phyloP scores from a whole-genome alignment of 2,329 filamentous ascomycete genomes.

The Penicillium sp. region DNA sequence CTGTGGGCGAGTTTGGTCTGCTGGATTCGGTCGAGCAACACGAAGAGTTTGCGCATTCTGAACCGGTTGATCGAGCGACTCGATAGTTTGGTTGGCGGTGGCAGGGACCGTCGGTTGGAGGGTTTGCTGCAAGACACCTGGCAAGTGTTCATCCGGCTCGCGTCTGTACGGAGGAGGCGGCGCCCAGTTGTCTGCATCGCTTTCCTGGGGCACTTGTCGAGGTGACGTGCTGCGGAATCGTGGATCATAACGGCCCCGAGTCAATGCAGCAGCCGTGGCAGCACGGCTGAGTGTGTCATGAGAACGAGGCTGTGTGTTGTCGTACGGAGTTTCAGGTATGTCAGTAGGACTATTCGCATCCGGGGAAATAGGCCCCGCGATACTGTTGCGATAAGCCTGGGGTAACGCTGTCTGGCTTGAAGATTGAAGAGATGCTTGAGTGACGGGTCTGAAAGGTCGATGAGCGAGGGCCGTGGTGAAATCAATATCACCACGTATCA shows the following conservation, averaged over 20 bases:
- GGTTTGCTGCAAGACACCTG: constrained; percentile 36
- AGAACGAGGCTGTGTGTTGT: constrained; percentile 69
- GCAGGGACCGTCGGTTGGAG: constrained; percentile 31
- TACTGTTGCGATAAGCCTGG: constrained; percentile 26
- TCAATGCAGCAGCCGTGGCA: constrained; percentile 70
- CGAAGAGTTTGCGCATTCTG: constrained; percentile 28
- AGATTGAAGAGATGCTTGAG: constrained; percentile 26
- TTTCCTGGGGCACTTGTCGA: constrained; percentile 75
- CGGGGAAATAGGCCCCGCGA: constrained; percentile 27
- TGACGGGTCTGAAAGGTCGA: constrained; percentile 18
- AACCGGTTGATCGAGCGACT: constrained; percentile 8
- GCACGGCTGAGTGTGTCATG: constrained; percentile 68
- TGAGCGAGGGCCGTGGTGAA: constrained; percentile 25
- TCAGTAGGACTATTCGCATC: constrained; percentile 23
- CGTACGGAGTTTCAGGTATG: constrained; percentile 66
- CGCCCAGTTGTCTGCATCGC: constrained; percentile 84
- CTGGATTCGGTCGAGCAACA: constrained; percentile 22
- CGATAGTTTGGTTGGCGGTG: constrained; percentile 7
- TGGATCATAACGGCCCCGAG: constrained; percentile 63
- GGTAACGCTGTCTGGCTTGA: constrained; percentile 19
- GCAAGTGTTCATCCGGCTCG: constrained; percentile 37
- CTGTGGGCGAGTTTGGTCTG: constrained; percentile 24
- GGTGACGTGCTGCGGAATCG: constrained; percentile 34
- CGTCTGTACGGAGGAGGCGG: constrained; percentile 71
- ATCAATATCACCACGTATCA: constrained; percentile 53